Evolutionary conservation across 768 basidiomycete genomes (phyloP).

Genomic region (Pleurotus eryngii): DNA sequence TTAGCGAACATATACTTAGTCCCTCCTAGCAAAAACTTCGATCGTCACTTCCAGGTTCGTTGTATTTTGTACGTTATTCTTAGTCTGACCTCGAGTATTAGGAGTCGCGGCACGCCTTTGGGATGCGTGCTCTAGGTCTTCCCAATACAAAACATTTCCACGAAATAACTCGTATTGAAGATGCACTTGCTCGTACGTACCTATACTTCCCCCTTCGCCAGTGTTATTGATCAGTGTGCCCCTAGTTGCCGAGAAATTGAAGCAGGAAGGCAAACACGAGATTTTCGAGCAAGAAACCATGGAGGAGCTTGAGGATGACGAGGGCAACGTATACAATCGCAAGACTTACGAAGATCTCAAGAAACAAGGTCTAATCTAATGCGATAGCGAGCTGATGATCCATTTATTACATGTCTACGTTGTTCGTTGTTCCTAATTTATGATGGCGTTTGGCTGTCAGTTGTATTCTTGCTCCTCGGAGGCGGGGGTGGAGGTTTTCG

Average conservation of each 20-base stretch:
- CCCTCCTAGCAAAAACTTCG: conserved; percentile 81
- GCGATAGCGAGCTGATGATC: neutral
- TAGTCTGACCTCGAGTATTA: conserved; percentile 24
- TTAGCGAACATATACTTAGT: neutral
- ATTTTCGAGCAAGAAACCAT: conserved; percentile 92
- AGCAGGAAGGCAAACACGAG: conserved; percentile 94
- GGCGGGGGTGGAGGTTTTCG: conserved; percentile 45
- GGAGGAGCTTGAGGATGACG: conserved; percentile 97
- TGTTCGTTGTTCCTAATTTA: conserved; percentile 6
- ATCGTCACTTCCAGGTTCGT: conserved; percentile 86
- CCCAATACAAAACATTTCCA: conserved; percentile 99
- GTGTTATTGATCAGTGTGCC: neutral
- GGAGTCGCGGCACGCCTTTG: conserved; percentile 96
- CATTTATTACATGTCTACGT: conserved; percentile 1
- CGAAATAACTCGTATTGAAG: conserved; percentile 95
- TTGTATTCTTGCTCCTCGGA: conserved; percentile 27
- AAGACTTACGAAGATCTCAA: conserved; percentile 98
- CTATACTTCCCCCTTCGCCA: no score
- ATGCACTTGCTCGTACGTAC: conserved; percentile 85
- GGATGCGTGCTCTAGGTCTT: conserved; percentile 94
- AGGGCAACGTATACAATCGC: conserved; percentile 97
- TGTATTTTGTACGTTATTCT: neutral
- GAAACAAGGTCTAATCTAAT: conserved; percentile 86
- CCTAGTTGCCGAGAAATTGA: conserved; percentile 93
- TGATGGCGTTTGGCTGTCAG: neutral